These are phyloP conservation scores for Penicillium parvum DNA, from an alignment of 495 filamentous ascomycete species.

Conservation along the genomic window DNA sequence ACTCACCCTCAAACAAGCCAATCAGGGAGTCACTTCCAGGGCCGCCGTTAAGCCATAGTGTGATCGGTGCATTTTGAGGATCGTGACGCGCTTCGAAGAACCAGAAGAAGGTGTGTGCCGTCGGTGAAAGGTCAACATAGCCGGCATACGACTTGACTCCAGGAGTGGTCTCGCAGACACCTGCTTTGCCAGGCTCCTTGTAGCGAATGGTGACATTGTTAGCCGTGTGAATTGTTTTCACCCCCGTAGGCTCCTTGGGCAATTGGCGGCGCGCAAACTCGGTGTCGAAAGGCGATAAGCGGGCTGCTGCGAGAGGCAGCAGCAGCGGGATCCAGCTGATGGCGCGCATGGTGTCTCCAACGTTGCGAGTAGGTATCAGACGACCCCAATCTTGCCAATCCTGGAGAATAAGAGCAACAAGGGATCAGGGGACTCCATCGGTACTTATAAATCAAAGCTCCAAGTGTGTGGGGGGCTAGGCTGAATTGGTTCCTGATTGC, in stretches of 20 bases:
- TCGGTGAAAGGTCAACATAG: constrained; percentile 42
- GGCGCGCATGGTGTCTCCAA: constrained; percentile 25
- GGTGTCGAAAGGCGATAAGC: constrained; percentile 12
- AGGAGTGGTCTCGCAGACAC: constrained; percentile 47
- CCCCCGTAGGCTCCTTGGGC: constrained; percentile 46
- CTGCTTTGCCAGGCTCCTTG: constrained; percentile 38
- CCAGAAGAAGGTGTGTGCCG: constrained; percentile 48
- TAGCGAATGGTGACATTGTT: constrained; percentile 47
- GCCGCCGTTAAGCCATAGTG: constrained; percentile 51
- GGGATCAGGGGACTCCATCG: not conserved
- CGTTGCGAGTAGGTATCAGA: not conserved
- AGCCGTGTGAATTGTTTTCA: constrained; percentile 56
- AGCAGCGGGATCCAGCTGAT: constrained; percentile 19
- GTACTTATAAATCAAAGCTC: not conserved
- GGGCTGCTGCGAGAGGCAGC: constrained; percentile 24
- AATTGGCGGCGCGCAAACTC: constrained; percentile 35
- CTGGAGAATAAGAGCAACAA: not conserved
- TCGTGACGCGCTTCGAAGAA: constrained; percentile 48
- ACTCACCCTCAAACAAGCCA: constrained; percentile 62
- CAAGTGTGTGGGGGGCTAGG: not conserved
- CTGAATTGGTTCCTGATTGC: not conserved
- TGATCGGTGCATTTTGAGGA: constrained; percentile 47
- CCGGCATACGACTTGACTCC: constrained; percentile 46
- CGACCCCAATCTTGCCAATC: constrained; percentile 1
- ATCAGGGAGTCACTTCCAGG: constrained; percentile 61